These are phyloP conservation scores for Ophiostoma ulmi DNA, from an alignment of 2,329 filamentous ascomycete species.

Conservation along the genomic window DNA sequence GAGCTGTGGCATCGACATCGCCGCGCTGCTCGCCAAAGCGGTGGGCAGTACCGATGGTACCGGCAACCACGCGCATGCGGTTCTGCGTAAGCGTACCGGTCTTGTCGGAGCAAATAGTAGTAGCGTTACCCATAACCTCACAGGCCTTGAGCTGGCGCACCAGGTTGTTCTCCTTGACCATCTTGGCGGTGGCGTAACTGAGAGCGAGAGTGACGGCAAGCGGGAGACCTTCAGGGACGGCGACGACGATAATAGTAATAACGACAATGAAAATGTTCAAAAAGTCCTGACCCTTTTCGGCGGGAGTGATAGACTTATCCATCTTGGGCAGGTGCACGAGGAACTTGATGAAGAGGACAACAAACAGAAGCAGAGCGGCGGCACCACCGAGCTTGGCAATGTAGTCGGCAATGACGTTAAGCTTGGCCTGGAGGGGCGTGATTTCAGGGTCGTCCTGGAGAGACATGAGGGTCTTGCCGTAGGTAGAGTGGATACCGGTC, in stretches of 20 bases:
- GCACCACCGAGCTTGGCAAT: conserved; percentile 73
- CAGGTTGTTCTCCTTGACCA: conserved; percentile 72
- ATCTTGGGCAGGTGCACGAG: conserved; percentile 58
- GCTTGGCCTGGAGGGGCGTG: conserved; percentile 70
- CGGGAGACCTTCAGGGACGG: conserved; percentile 71
- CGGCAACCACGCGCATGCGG: conserved; percentile 63
- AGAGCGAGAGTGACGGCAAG: conserved; percentile 72
- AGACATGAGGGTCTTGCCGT: conserved; percentile 70
- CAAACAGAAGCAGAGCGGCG: conserved; percentile 73
- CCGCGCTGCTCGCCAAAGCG: conserved; percentile 46
- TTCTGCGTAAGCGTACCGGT: conserved; percentile 64
- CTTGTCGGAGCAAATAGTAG: conserved; percentile 60
- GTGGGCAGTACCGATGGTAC: conserved; percentile 51
- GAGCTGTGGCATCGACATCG: conserved; percentile 20
- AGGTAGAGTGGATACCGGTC: conserved; percentile 67
- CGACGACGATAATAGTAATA: conserved; percentile 74
- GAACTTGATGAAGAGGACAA: conserved; percentile 82
- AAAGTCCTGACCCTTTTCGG: conserved; percentile 73
- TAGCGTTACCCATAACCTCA: conserved; percentile 72
- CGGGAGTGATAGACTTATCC: conserved; percentile 48
- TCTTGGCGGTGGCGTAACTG: conserved; percentile 70
- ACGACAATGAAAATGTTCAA: conserved; percentile 73
- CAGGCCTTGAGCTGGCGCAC: conserved; percentile 72
- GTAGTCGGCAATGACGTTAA: conserved; percentile 69
- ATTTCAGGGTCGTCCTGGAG: conserved; percentile 69